Percentiles rank a stretch among this genome's conserved stretches.
Evolutionary conservation across 2,329 filamentous ascomycete species (phyloP).

Genomic region (Teratosphaeria pseudoeucalypti): DNA sequence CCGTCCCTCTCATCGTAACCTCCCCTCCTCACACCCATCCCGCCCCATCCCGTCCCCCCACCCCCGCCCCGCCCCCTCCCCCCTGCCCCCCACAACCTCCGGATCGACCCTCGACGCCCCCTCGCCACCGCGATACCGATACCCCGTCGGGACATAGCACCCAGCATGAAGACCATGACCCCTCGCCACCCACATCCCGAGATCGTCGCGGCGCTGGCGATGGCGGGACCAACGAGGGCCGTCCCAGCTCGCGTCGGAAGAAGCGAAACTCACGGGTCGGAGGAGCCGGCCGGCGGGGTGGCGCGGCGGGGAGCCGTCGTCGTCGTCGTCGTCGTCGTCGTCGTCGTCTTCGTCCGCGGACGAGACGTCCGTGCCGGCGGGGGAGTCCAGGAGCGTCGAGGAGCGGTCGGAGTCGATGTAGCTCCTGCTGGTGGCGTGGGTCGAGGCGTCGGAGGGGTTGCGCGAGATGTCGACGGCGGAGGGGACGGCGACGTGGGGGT

Average conservation of each 20-base stretch:
- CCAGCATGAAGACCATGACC: slow-evolving; percentile 9
- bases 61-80: too few species aligned
- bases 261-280: slow-evolving; percentile 1
- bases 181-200: background rate
- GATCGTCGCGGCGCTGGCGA: background rate
- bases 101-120: background rate
- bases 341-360: background rate
- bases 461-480: background rate
- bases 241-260: background rate
- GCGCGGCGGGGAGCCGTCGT: background rate
- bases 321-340: background rate
- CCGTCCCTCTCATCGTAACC: too few species aligned
- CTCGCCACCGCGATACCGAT: background rate
- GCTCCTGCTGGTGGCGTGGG: slow-evolving; percentile 1
- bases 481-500: background rate
- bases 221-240: background rate
- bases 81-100: too few species aligned
- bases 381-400: slow-evolving; percentile 1
- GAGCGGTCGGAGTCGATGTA: slow-evolving; percentile 5
- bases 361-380: background rate
- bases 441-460: slow-evolving; percentile 1
- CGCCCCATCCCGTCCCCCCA: too few species aligned
- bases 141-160: slow-evolving; percentile 10
- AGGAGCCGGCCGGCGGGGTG: background rate
- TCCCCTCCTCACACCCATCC: too few species aligned